A percentile compares a stretch with the other conserved stretches of the same genome.
phyloP scores from a whole-genome alignment of 2,329 filamentous ascomycete genomes.

The Botrytis deweyae region DNA sequence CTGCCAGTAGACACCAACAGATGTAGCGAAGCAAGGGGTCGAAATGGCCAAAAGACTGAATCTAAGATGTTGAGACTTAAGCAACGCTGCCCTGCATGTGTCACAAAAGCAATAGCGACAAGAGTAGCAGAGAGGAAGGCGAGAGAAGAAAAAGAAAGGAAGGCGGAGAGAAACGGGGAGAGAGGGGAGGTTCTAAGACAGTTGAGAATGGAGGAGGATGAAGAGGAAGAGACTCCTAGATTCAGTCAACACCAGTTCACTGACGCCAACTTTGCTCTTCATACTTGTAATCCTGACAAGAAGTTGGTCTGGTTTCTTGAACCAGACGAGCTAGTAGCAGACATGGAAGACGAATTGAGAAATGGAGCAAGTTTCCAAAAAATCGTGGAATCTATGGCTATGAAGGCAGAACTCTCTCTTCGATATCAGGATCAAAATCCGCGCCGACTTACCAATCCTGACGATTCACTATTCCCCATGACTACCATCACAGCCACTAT shows the following conservation, averaged over 20 bases:
- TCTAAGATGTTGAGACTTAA: background rate
- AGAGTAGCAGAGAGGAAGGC: background rate
- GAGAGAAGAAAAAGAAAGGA: background rate
- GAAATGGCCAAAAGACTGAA: background rate
- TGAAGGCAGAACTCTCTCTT: background rate
- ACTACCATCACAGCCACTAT: background rate
- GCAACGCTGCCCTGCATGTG: background rate
- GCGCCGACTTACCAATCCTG: background rate
- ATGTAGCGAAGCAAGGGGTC: background rate
- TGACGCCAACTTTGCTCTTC: background rate
- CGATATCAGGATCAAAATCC: background rate
- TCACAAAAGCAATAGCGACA: background rate
- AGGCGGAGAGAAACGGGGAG: background rate
- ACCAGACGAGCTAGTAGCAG: constrained; percentile 37
- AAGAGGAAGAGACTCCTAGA: background rate
- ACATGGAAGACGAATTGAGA: constrained; percentile 32
- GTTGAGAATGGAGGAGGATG: background rate
- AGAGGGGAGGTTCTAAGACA: background rate
- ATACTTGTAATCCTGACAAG: constrained; percentile 35
- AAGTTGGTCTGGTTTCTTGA: constrained; percentile 41
- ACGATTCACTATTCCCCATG: background rate
- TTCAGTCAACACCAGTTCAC: background rate
- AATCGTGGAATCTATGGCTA: background rate
- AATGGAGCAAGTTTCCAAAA: background rate
- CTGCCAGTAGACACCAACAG: background rate